A percentile compares a stretch with the other conserved stretches of the same genome.
Conservation (phyloP, 2,329 filamentous ascomycete genomes). For the Colletotrichum plurivorum region DNA sequence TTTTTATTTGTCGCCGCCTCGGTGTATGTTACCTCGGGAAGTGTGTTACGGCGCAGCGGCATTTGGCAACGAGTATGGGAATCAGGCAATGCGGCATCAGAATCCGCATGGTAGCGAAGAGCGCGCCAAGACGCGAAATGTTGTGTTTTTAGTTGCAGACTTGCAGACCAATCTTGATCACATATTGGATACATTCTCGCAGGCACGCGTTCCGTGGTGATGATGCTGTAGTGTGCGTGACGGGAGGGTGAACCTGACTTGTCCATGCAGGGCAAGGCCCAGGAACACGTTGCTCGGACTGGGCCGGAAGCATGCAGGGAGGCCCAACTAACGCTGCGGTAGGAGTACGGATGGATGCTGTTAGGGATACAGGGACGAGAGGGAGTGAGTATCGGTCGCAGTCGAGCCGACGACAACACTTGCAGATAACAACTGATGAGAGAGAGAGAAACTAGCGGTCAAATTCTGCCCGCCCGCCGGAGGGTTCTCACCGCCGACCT, state of each 20-base stretch:
- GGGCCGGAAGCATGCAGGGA: conserved; percentile 33
- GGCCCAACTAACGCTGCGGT: conserved; percentile 23
- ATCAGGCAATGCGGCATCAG: conserved; percentile 30
- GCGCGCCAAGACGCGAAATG: conserved; percentile 14
- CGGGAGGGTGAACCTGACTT: neutral
- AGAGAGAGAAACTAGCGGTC: conserved; percentile 16
- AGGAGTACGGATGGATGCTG: neutral
- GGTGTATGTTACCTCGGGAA: neutral
- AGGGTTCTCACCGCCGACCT: conserved; percentile 30
- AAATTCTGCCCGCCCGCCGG: conserved; percentile 4
- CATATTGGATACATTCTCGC: conserved; percentile 17
- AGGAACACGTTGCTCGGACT: conserved; percentile 36
- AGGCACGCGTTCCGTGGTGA: neutral
- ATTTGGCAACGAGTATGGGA: conserved; percentile 28
- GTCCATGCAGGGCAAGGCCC: conserved; percentile 23
- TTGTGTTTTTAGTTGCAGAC: conserved; percentile 22
- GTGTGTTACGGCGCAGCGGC: conserved; percentile 19
- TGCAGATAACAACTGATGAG: neutral
- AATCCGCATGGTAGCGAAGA: conserved; percentile 20
- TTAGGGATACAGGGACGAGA: neutral
- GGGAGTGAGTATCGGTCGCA: neutral
- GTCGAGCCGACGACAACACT: too few species aligned
- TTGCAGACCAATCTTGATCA: conserved; percentile 30
- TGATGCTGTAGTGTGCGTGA: neutral
- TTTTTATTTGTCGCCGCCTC: conserved; percentile 8